Base-by-base conservation (phyloP, 2,329 filamentous ascomycete genomes). In the Paecilomyces fulvus region DNA sequence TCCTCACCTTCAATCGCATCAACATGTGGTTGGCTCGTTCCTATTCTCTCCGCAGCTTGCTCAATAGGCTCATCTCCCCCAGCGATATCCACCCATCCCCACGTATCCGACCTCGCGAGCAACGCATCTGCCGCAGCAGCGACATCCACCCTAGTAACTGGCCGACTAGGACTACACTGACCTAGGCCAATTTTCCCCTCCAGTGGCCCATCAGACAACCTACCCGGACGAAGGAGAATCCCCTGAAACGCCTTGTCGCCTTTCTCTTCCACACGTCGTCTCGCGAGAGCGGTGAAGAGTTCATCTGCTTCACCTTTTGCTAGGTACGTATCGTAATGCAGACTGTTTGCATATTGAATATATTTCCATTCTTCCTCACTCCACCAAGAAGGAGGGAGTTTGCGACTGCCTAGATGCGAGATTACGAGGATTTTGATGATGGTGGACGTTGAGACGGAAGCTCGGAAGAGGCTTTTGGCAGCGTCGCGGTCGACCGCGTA, bases 271-370 rank as follows among this genome's bases (percentile, higher is more conserved):
- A 52, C 51, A 25, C 30, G 49, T 25, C 49, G 23, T 25, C 25
- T 31, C n/a, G 20, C 50, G 11, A 56, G 49, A 49, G 25, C 23
- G 14, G 28, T 52, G 14, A 37, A 43, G 12, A 28, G 49, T 52
- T 31, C 48, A 53, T 52, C 54, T 21, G 54, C 49, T 25, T 52
- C 54, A 30, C 50, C n/a, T 30, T 56, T 56, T 11, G 54, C 54
- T 3, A 49, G 21, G 20, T 49, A 49, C 3, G 48, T 49, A 20
- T 49, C 48, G 21, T 49, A 28, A 28, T 49, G 48, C 48, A 49
- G 21, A 21, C 48, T 49, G 21, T 49, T 49, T 28, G 48, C 48
- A 8, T 49, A 49, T 28, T 56, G 49, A 28, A 56, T 56, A n/a
- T 52, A 56, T 17, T 49, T 30, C 28, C 30, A 30, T 23, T 56